Evolutionary conservation across 2,329 filamentous ascomycete genomes (phyloP), one percentile per base, ranked within the genome.

Genomic region (Fusarium penzigii): DNA sequence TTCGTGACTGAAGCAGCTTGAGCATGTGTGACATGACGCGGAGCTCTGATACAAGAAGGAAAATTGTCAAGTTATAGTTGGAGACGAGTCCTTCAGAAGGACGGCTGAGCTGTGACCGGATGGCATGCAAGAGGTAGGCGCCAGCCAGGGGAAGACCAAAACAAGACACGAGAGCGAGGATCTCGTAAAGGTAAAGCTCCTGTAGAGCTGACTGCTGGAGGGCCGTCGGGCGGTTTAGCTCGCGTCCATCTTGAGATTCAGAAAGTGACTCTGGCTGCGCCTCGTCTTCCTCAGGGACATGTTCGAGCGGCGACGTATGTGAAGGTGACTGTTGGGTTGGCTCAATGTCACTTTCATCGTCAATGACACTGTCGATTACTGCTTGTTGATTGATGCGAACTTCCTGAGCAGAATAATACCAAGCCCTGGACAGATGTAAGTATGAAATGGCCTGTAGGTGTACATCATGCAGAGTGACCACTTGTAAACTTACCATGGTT

Each of bases 61-160:
- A 97, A 47, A 97, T 90, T 12, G 88, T 92, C 49, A 97, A 78
- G 70, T 97, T 97, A 73, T 93, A 95, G 70, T 96, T 90, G 5
- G 91, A 96, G 7, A 97, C 87, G 11, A 97, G 77, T 2, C 90
- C 90, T 68, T 95, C 92, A 0, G 91, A 92, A 0, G 89, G 90
- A 2, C 89, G 81, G 20, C 89, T 92, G 16, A 97, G 82, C 63
- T 93, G 90, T 9, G 81, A 82, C 46, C 93, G 85, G 52, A 97
- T 89, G 17, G 84, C 77, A 67, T 97, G 92, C 11, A 97, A 78
- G 39, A 97, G 76, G 72, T 88, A 94, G 29, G 92, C 89, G n/a
- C 90, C 89, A 5, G 91, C 67, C 0, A 90, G 66, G 1, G 93
- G 93, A 29, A 89, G 87, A 29, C 88, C 55, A 64, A 97, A 95